A percentile compares a stretch with the other conserved stretches of the same genome.
Conservation (phyloP, 2,329 filamentous ascomycete species). For the Pseudocercospora fijiensis region DNA sequence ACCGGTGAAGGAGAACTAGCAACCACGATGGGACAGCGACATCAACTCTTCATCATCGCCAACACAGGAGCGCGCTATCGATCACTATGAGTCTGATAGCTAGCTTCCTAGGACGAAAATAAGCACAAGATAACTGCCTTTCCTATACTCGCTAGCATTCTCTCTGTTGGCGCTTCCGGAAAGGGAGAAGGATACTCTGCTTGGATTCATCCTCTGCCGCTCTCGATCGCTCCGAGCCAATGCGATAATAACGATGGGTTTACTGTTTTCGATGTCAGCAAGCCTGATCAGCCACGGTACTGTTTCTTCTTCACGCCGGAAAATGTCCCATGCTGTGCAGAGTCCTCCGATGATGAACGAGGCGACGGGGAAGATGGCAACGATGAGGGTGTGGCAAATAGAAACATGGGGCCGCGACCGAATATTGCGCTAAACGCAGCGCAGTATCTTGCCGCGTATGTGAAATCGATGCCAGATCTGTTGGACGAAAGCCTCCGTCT, state of each 20-base stretch:
- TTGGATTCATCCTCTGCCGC: background rate
- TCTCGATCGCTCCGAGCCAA: background rate
- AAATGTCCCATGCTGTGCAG: background rate
- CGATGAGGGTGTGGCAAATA: background rate
- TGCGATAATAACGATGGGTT: slow-evolving; percentile 16
- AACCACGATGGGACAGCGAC: slow-evolving; percentile 31
- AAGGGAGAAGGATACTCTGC: background rate
- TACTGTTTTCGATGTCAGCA: slow-evolving; percentile 11
- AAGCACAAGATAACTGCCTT: background rate
- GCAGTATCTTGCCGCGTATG: background rate
- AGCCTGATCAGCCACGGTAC: slow-evolving; percentile 9
- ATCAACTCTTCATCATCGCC: slow-evolving; percentile 34
- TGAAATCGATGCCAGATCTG: background rate
- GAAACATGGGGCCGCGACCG: background rate
- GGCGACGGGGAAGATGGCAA: background rate
- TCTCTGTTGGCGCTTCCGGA: background rate
- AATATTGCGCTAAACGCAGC: background rate
- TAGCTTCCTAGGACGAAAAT: background rate
- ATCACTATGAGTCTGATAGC: background rate
- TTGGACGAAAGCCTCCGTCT: background rate
- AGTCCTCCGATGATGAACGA: background rate
- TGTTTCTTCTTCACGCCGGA: background rate
- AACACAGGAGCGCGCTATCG: slow-evolving; percentile 30
- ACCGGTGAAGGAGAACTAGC: background rate
- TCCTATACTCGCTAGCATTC: background rate